These are phyloP conservation scores for Schizosaccharomyces osmophilus DNA, from an alignment of 805 yeast species.

Conservation along the genomic window DNA sequence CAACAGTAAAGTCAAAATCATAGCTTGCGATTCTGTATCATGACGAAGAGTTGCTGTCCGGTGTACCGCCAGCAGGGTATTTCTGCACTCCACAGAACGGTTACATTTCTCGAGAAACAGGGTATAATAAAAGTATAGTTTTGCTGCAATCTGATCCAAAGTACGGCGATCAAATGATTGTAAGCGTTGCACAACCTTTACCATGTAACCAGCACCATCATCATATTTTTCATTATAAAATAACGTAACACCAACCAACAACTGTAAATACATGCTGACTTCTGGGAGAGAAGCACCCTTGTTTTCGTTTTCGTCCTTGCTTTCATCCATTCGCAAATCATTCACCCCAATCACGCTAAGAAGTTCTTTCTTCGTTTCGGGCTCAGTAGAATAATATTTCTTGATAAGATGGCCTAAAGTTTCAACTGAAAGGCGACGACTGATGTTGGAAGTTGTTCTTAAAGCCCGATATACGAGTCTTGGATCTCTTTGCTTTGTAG, in stretches of 20 bases:
- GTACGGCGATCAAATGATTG: conserved; percentile 53
- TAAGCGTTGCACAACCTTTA: conserved; percentile 20
- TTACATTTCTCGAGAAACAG: conserved; percentile 48
- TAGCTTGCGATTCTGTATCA: conserved; percentile 76
- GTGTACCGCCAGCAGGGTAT: conserved; percentile 35
- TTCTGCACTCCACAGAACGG: conserved; percentile 28
- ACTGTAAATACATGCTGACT: background rate
- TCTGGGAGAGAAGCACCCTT: background rate
- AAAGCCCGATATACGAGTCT: conserved; percentile 67
- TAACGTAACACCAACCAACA: background rate
- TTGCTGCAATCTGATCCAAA: conserved; percentile 65
- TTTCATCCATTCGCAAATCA: background rate
- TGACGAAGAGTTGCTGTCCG: conserved; percentile 80
- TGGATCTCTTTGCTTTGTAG: conserved; percentile 55
- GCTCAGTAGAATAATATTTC: conserved; percentile 25
- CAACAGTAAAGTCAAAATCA: conserved; percentile 59
- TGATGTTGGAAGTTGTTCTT: conserved; percentile 53
- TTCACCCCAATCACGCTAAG: background rate
- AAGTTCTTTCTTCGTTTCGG: background rate
- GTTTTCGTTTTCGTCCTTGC: background rate
- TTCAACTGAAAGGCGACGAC: conserved; percentile 34
- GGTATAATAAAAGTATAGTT: conserved; percentile 75
- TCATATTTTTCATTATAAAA: background rate
- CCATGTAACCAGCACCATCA: background rate
- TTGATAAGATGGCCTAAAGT: conserved; percentile 32